Evolutionary conservation across 2,329 filamentous ascomycete genomes (phyloP), one percentile per base, ranked within the genome.

Genomic region (Colletotrichum sp.): DNA sequence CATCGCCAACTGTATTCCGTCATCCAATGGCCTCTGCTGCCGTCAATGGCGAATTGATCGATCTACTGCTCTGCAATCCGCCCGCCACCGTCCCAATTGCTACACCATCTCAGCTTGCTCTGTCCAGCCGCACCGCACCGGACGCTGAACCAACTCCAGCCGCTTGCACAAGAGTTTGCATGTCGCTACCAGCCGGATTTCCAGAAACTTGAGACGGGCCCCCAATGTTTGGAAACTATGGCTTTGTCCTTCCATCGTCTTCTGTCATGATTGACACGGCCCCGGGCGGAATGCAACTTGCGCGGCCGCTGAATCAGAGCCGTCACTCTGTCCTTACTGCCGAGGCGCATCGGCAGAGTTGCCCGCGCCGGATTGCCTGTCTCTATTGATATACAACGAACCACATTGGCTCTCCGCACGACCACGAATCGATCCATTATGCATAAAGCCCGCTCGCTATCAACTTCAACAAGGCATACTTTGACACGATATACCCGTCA

Each of bases 1-100:
- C 30, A 39, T 39, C 55, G n/a, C 60, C 66, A 63, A 67, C 75
- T n/a, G 30, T 60, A 75, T 75, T 75, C 75, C 75, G 65, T 70
- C 71, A 70, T 70, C 60, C 60, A 76, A 52, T 62, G 55, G 64
- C 57, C 49, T 69, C 24, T 76, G 70, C 39, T 60, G 36, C 71
- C 59, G 59, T 63, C 52, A 16, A 63, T 59, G 49, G 60, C 36
- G 66, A 36, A 52, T 28, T 72, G 13, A 68, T 36, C 39, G 34
- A 68, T 62, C 13, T 64, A 6, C 21, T 66, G 28, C 30, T 28
- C 55, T 74, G 60, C 67, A 68, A 55, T 57, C 26, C 39, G 59
- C 64, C 34, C 69, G 57, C 57, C 60, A 16, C 21, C 34, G 28
- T 30, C n/a, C 16, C 64, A 60, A 64, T 69, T 24, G n/a, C 52